Base-by-base conservation (phyloP, 2,329 filamentous ascomycete species). In the Neonectria sp. region DNA sequence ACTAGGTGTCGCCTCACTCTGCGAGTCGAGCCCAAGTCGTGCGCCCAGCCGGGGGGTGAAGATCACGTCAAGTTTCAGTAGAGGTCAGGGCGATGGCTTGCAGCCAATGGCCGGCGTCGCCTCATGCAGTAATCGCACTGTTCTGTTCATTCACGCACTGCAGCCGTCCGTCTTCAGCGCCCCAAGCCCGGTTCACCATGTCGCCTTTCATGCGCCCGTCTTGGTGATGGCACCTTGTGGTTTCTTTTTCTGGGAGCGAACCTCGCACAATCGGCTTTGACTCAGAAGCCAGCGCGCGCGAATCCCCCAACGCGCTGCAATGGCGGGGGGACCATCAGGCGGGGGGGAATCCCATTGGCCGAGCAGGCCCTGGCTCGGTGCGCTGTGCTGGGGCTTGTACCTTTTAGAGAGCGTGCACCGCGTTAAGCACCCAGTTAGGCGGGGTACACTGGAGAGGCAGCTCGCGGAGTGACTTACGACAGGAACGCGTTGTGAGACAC, bases 351-450 rank as follows among this genome's bases (percentile, higher is more conserved):
- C 68, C 71, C 60, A 75, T 74, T 76, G 73, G 74, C 1, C 15
- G 40, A 12, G n/a, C 2, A 25, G 5, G 29, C 33, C 60, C 61
- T 60, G 62, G 68, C 65, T 48, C 66, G 5, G 12, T 57, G 65
- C 55, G 68, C 66, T 69, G 59, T 61, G 61, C 52, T 66, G 66
- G 49, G 56, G 53, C 40, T 63, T 69, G 72, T 76, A 75, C 33
- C 68, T 66, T 65, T 65, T 60, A 12, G 76, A 71, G 76, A 71
- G 51, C 33, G 68, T 68, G 70, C 75, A 76, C 76, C 71, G 70
- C 57, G 64, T 69, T 67, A 65, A 74, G 72, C 65, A 71, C 69
- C 48, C 15, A 60, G 49, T 65, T 67, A 67, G 60, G 71, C 71
- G 71, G 71, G 74, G 72, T 68, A 60, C 13, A 56, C 3, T 37